Evolutionary conservation across 1,139 yeast species (phyloP).

Genomic region (Pichia sp.): DNA sequence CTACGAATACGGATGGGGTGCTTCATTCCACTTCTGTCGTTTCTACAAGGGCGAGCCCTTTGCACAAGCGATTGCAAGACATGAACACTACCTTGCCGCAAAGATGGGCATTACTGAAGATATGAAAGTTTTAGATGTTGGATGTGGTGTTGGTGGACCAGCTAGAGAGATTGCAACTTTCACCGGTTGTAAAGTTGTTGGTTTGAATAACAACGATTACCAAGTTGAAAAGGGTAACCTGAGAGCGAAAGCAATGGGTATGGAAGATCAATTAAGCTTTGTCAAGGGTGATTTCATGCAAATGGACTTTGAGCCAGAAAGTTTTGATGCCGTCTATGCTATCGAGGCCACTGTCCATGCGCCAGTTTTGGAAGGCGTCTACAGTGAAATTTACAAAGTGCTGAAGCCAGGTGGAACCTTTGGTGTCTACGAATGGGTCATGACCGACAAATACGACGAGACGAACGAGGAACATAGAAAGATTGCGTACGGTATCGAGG

Average conservation of each 20-base stretch:
- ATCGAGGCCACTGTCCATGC: slow-evolving; percentile 99
- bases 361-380: slow-evolving; percentile 93
- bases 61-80: slow-evolving; percentile 93
- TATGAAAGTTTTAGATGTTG: slow-evolving; percentile 93
- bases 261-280: slow-evolving; percentile 71
- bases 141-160: slow-evolving; percentile 99
- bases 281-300: slow-evolving; percentile 99
- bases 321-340: slow-evolving; percentile 96
- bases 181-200: slow-evolving; percentile 82
- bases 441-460: slow-evolving; percentile 93
- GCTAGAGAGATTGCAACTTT: slow-evolving; percentile 93
- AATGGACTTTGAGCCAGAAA: slow-evolving; percentile 87
- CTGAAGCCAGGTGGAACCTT: slow-evolving; percentile 96
- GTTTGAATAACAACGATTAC: slow-evolving; percentile 95
- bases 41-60: slow-evolving; percentile 92
- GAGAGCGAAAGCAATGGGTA: slow-evolving; percentile 63
- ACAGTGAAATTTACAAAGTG: slow-evolving; percentile 89
- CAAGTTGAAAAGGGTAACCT: slow-evolving; percentile 88
- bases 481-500: slow-evolving; percentile 94
- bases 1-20: slow-evolving; percentile 99
- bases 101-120: slow-evolving; percentile 75
- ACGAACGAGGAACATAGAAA: slow-evolving; percentile 83
- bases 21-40: slow-evolving; percentile 96
- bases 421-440: slow-evolving; percentile 99
- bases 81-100: slow-evolving; percentile 90